A percentile compares a stretch with the other conserved stretches of the same genome.
These are phyloP conservation scores for Vitis hybrid DNA, from an alignment of 177 flowering plant genomes.

Conservation along the genomic window DNA sequence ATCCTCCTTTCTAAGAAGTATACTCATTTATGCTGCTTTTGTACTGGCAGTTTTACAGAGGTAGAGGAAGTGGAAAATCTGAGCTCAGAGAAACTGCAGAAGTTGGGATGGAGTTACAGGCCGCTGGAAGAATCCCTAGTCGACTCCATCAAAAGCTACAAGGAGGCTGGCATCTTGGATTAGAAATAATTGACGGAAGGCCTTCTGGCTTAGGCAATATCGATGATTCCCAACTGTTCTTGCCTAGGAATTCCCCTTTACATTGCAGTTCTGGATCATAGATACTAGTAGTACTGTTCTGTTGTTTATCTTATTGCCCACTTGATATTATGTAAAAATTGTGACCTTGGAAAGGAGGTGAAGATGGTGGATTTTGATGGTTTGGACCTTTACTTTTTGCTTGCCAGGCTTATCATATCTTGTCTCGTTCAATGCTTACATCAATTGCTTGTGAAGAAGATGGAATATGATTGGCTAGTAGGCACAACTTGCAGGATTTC, in stretches of 20 bases:
- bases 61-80: constrained; percentile 15
- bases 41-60: constrained; percentile 38
- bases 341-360: too few species aligned
- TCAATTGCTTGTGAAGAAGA: too few species aligned
- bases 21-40: background rate
- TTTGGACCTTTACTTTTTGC: too few species aligned
- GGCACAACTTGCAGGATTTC: too few species aligned
- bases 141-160: constrained; percentile 40
- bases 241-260: background rate
- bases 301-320: background rate
- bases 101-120: constrained; percentile 51
- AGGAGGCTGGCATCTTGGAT: constrained; percentile 30
- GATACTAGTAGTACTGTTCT: background rate
- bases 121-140: constrained; percentile 52
- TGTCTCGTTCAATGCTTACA: too few species aligned
- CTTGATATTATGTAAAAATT: too few species aligned
- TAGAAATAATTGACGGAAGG: background rate
- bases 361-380: too few species aligned
- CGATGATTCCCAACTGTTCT: background rate
- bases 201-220: too few species aligned
- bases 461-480: too few species aligned
- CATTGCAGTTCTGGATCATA: background rate
- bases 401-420: too few species aligned
- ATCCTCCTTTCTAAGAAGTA: too few species aligned
- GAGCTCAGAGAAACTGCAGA: constrained; percentile 48